Conservation (phyloP, 306 rosid species). For the Lagenaria siceraria region DNA sequence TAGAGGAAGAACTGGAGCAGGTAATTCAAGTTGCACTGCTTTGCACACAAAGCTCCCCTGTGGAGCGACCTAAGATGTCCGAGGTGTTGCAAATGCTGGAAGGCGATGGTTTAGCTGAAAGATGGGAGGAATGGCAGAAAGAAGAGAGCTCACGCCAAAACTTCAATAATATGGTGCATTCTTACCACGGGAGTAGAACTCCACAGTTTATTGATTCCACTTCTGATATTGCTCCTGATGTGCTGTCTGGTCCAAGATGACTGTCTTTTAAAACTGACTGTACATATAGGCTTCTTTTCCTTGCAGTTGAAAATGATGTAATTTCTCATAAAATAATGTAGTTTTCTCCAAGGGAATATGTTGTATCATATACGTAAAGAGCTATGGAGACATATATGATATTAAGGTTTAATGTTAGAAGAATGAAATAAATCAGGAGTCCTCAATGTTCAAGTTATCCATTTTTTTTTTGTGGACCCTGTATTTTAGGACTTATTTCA, state of each 20-base stretch:
- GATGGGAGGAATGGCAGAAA: slow-evolving; percentile 88
- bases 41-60: slow-evolving; percentile 64
- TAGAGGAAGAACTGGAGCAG: slow-evolving; percentile 50
- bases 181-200: slow-evolving; percentile 11
- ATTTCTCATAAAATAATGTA: too few species aligned
- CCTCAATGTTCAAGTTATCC: too few species aligned
- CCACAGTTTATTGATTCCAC: slow-evolving; percentile 54
- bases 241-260: slow-evolving; percentile 76
- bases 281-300: background rate
- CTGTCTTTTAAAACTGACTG: background rate
- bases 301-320: background rate
- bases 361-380: too few species aligned
- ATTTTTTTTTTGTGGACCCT: too few species aligned
- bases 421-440: too few species aligned
- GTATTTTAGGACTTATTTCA: too few species aligned
- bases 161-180: slow-evolving; percentile 22
- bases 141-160: slow-evolving; percentile 59
- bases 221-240: slow-evolving; percentile 54
- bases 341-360: too few species aligned
- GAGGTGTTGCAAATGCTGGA: slow-evolving; percentile 90
- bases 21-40: slow-evolving; percentile 67
- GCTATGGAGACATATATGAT: too few species aligned
- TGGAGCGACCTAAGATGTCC: slow-evolving; percentile 83
- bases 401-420: too few species aligned
- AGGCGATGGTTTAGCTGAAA: slow-evolving; percentile 74